Evolutionary conservation across 2,329 filamentous ascomycete genomes (phyloP).

Genomic region (Aspergillus ibericus): DNA sequence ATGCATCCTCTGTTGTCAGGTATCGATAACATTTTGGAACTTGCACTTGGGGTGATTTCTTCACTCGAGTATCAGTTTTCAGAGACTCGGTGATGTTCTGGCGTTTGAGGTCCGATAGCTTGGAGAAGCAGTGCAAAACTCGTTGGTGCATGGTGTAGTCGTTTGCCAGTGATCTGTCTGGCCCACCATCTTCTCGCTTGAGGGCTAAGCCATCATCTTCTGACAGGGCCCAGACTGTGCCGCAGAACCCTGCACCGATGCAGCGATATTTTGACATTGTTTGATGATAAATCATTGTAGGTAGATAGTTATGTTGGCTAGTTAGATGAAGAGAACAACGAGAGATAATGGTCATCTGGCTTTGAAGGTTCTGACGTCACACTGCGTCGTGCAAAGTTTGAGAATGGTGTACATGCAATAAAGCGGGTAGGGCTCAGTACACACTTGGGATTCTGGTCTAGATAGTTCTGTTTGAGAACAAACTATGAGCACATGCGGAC

Average conservation of each 20-base stretch:
- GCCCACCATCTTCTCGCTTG: slow-evolving; percentile 38
- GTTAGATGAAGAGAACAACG: neutral
- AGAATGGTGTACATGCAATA: neutral
- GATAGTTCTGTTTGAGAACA: too few species aligned
- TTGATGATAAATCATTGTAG: neutral
- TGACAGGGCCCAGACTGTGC: slow-evolving; percentile 32
- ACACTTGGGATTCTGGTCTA: too few species aligned
- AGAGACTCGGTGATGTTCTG: neutral
- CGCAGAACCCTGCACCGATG: slow-evolving; percentile 35
- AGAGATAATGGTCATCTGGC: neutral
- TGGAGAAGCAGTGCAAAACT: slow-evolving; percentile 17
- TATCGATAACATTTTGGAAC: slow-evolving; percentile 29
- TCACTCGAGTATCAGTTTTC: too few species aligned
- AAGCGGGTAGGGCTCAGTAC: neutral
- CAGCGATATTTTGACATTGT: neutral
- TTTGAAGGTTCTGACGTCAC: neutral
- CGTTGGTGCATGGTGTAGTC: slow-evolving; percentile 34
- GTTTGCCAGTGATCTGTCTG: slow-evolving; percentile 28
- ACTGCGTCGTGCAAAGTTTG: too few species aligned
- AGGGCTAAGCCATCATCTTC: slow-evolving; percentile 21
- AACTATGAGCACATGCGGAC: too few species aligned
- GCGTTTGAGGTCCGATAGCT: neutral
- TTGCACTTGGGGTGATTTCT: slow-evolving; percentile 10
- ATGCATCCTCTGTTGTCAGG: slow-evolving; percentile 23
- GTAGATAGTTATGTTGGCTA: neutral